Base-by-base conservation (phyloP, 2,329 filamentous ascomycete species). In the Aquanectria penicillioides region DNA sequence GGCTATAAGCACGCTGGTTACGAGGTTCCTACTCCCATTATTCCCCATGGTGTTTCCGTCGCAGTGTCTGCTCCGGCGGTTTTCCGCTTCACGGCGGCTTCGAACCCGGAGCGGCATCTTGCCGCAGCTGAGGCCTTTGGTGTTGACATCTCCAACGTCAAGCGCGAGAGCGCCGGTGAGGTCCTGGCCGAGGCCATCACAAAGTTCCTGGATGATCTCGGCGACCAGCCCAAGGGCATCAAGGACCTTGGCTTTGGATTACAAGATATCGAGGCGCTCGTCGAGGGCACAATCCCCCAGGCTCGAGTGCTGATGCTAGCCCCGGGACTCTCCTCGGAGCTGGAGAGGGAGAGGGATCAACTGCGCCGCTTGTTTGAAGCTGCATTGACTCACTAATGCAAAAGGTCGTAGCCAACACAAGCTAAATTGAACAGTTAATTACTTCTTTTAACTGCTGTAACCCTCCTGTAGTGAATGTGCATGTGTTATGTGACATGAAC, bases 251-350 rank as follows among this genome's bases (percentile, higher is more conserved):
- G 95, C 0, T 99, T 98, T 72, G 84, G 84, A 50, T 78, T 76
- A 13, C 85, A 86, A 33, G 87, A 98, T 78, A 81, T 99, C 15
- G 92, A 96, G 63, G 86, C 81, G 9, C 79, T 99, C 62, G 93
- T 99, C 2, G 94, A 98, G 76, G 96, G 95, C 2, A 99, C 95
- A 0, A 89, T 99, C 61, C 95, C 95, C 5, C 95, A 99, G 80
- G 87, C 88, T 54, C 83, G 95, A 65, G 96, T 99, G 53, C 75
- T 99, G 71, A 95, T 94, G 89, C 78, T 99, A 62, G 95, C 95
- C 25, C 96, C 95, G 1, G 93, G 86, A 22, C 75, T 99, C 69
- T 87, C 86, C 33, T 85, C 83, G 65, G 90, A 93, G 71, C 75
- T 92, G 41, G 82, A 89, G 69, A 80, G 82, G 43, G 91, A 94